Evolutionary conservation across 805 yeast genomes (phyloP).

Genomic region (Ogataea henricii): DNA sequence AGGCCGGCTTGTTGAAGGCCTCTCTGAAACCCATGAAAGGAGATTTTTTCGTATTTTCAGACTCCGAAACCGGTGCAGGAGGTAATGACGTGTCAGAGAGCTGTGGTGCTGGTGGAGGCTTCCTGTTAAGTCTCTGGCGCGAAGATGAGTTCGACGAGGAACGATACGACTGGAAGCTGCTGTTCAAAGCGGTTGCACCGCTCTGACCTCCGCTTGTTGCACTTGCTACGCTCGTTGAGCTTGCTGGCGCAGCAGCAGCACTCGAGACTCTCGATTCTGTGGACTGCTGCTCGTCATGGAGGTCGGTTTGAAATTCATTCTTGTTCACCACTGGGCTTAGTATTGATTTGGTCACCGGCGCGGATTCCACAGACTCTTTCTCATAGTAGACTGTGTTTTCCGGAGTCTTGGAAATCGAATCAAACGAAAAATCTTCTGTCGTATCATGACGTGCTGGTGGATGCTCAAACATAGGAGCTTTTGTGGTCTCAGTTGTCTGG

Average conservation of each 20-base stretch:
- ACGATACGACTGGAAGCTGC: conserved; percentile 1
- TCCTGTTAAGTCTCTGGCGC: conserved; percentile 16
- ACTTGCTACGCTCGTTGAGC: not conserved
- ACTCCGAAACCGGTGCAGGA: not conserved
- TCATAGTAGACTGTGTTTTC: conserved; percentile 13
- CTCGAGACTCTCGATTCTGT: not conserved
- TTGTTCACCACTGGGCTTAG: conserved; percentile 5
- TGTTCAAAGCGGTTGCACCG: no score
- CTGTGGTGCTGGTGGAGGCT: conserved; percentile 18
- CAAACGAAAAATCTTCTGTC: conserved; percentile 16
- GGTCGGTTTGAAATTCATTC: no score
- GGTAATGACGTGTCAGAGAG: not conserved
- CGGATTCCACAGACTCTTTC: not conserved
- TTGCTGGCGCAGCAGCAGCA: not conserved
- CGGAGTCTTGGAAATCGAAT: conserved; percentile 26
- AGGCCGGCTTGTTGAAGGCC: conserved; percentile 24
- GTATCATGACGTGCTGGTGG: conserved; percentile 9
- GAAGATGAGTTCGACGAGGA: conserved; percentile 13
- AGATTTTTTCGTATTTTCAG: conserved; percentile 17
- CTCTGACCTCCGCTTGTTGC: not conserved
- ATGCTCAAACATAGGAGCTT: conserved; percentile 12
- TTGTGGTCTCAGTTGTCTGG: no score
- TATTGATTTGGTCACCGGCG: conserved; percentile 8
- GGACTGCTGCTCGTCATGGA: not conserved
- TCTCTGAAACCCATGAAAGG: conserved; percentile 25